Evolutionary conservation across 2,329 filamentous ascomycete genomes (phyloP).

Genomic region (Fusarium multiceps): DNA sequence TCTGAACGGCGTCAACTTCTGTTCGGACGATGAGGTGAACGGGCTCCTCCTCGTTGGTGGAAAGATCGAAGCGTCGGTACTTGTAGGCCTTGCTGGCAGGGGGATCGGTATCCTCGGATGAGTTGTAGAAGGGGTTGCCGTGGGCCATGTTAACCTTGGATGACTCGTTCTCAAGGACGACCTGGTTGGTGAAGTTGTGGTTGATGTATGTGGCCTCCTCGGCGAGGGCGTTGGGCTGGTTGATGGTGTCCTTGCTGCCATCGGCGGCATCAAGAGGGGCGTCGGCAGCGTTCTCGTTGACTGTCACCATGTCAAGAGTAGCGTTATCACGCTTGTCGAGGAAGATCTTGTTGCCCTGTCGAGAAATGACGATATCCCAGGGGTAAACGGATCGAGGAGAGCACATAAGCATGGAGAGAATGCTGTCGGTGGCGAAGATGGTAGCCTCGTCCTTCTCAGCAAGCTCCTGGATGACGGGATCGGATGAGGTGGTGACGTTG

Average conservation of each 20-base stretch:
- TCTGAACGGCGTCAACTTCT: constrained; percentile 94
- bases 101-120: constrained; percentile 90
- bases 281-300: constrained; percentile 98
- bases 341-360: constrained; percentile 96
- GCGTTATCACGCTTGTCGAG: constrained; percentile 98
- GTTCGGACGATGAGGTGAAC: constrained; percentile 93
- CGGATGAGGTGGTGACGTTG: constrained; percentile 96
- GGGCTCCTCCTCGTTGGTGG: constrained; percentile 92
- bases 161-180: constrained; percentile 83
- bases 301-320: constrained; percentile 94
- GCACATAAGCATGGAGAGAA: constrained; percentile 99
- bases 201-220: constrained; percentile 99
- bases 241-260: constrained; percentile 92
- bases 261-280: constrained; percentile 92
- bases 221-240: constrained; percentile 91
- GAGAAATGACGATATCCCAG: constrained; percentile 95
- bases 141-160: constrained; percentile 85
- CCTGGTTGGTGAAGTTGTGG: constrained; percentile 98
- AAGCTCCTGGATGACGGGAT: constrained; percentile 96
- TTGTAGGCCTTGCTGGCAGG: constrained; percentile 97
- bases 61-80: constrained; percentile 96
- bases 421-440: constrained; percentile 96
- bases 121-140: constrained; percentile 97
- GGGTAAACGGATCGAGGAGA: constrained; percentile 95
- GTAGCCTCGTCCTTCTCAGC: constrained; percentile 96